These are phyloP conservation scores for Diaporthe citri DNA, from an alignment of 2,329 filamentous ascomycete species.

Conservation along the genomic window DNA sequence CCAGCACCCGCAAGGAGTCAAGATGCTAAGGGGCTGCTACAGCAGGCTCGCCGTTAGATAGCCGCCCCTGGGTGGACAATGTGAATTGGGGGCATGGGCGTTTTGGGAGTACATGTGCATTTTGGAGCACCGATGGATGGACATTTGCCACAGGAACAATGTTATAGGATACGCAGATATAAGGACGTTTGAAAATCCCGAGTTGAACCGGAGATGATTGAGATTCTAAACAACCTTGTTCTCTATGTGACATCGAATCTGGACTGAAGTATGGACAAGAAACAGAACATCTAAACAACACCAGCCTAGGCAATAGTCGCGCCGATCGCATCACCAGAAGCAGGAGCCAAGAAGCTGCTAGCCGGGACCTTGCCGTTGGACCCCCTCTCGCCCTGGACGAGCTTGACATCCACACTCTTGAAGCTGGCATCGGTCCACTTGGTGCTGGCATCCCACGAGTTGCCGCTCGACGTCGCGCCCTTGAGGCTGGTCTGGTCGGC, in stretches of 20 bases:
- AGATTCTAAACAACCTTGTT: neutral
- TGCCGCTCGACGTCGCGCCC: constrained; percentile 50
- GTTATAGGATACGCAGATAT: neutral
- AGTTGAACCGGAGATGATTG: neutral
- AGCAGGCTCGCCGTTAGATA: neutral
- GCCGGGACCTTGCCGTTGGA: constrained; percentile 54
- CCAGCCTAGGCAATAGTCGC: constrained; percentile 50
- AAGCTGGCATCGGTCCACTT: constrained; percentile 56
- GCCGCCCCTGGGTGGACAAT: too few relatives aligned
- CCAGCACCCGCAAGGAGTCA: rapidly evolving
- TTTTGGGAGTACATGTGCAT: neutral
- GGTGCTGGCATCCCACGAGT: constrained; percentile 56
- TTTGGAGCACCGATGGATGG: neutral
- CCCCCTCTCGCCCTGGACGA: constrained; percentile 54
- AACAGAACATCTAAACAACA: neutral
- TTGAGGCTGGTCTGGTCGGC: constrained; percentile 45
- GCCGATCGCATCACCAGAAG: constrained; percentile 51
- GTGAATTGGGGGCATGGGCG: neutral
- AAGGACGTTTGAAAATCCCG: neutral
- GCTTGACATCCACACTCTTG: constrained; percentile 51
- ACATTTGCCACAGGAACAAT: neutral
- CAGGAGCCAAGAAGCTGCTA: constrained; percentile 57
- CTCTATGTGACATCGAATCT: neutral
- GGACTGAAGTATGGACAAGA: constrained; percentile 5
- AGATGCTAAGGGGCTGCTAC: neutral